These are phyloP conservation scores for Tricholoma terreum DNA, from an alignment of 768 basidiomycete species.

Conservation along the genomic window DNA sequence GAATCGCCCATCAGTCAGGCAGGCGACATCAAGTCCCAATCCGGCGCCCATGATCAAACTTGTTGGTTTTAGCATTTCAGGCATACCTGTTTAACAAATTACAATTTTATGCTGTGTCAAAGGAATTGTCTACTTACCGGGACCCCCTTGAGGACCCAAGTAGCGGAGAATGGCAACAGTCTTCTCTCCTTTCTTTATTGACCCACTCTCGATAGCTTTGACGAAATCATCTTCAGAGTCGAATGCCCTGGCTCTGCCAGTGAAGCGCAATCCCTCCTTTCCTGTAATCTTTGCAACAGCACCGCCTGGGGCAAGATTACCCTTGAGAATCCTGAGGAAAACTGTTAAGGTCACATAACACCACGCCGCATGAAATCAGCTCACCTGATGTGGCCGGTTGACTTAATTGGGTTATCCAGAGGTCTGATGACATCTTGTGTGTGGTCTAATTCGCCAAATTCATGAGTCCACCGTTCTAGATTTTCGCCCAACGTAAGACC, in stretches of 20 bases:
- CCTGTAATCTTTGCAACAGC: constrained; percentile 98
- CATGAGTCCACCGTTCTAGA: constrained; percentile 82
- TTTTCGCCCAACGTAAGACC: constrained; percentile 91
- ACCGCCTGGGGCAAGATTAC: constrained; percentile 91
- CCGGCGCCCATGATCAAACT: constrained; percentile 99
- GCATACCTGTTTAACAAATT: constrained; percentile 69
- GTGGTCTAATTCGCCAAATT: constrained; percentile 70
- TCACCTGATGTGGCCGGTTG: constrained; percentile 85
- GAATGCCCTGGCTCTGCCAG: constrained; percentile 90
- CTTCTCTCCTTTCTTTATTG: constrained; percentile 94
- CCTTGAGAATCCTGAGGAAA: constrained; percentile 71
- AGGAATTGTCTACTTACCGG: constrained; percentile 57
- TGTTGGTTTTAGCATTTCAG: constrained; percentile 98
- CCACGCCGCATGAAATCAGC: constrained; percentile 14
- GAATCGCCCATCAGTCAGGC: constrained; percentile 96
- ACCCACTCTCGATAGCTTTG: constrained; percentile 81
- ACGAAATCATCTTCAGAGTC: constrained; percentile 88
- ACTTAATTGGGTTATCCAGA: constrained; percentile 83
- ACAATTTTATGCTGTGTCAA: not conserved
- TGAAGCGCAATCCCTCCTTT: constrained; percentile 88
- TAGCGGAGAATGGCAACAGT: constrained; percentile 94
- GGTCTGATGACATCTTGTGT: constrained; percentile 87
- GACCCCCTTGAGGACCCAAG: constrained; percentile 95
- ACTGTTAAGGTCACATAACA: constrained; percentile 11
- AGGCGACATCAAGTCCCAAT: constrained; percentile 92